Evolutionary conservation across 2,329 filamentous ascomycete genomes (phyloP), one percentile per base, ranked within the genome.

Genomic region (Aspergillus sojae): DNA sequence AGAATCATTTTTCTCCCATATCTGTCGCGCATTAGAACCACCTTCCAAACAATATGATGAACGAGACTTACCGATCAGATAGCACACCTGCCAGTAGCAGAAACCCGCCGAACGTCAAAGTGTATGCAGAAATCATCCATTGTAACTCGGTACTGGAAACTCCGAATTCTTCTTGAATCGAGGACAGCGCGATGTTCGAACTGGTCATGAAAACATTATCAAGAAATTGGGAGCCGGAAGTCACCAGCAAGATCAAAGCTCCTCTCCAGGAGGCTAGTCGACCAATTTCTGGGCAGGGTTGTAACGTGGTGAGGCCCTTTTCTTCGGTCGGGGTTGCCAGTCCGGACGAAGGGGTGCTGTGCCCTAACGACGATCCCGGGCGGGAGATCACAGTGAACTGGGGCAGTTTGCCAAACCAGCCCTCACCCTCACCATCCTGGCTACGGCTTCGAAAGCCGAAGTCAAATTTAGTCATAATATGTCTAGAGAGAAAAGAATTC

Each of bases 171-270:
- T 75, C 69, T 54, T 81, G 78, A 10, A 81, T 79, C 1, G 79
- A 77, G 0, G 79, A 76, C 28, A 81, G 63, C 3, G 78, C 77
- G 59, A 80, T 78, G 52, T 80, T 81, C 21, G 79, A 73, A 32
- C 76, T 75, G 1, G 77, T 79, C 77, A 81, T 81, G 65, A 80
- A 81, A 19, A 81, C 77, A 63, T 81, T 81, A 58, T 81, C 79
- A 53, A 81, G 74, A 43, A 81, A 74, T 55, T 81, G 79, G 7
- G 79, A 78, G 52, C 79, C 79, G 32, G 78, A 80, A 4, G 79
- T 81, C 23, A 77, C 75, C 23, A 79, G 61, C 36, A 81, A 67
- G 30, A 81, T 75, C 63, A 79, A 63, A 7, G 70, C 70, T 1
- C 79, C 79, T 48, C 76, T 72, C 75, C 78, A 78, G 12, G 78